These are phyloP conservation scores for Penicillium sp. DNA, from an alignment of 2,329 filamentous ascomycete genomes.

Conservation along the genomic window DNA sequence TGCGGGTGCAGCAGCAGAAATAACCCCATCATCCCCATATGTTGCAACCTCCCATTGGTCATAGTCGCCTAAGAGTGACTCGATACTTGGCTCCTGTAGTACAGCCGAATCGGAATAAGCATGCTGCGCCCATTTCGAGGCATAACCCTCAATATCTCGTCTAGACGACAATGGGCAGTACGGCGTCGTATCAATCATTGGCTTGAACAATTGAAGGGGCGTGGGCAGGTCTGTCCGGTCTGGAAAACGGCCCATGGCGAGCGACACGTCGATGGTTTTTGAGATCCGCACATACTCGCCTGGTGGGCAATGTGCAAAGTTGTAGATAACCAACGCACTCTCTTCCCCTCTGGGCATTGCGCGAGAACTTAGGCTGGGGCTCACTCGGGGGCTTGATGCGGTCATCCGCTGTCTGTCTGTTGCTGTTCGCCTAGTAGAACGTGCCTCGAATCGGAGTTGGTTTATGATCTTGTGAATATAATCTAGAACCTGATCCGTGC, in stretches of 20 bases:
- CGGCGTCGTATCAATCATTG: background rate
- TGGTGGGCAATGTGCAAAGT: background rate
- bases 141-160: background rate
- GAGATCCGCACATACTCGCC: background rate
- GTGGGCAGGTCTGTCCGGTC: background rate
- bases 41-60: no score
- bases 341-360: background rate
- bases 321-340: background rate
- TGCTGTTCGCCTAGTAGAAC: background rate
- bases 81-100: no score
- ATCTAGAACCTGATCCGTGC: background rate
- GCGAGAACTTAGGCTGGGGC: no score
- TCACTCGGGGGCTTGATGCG: background rate
- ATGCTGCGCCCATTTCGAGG: background rate
- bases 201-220: background rate
- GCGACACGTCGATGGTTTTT: background rate
- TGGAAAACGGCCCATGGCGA: background rate
- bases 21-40: no score
- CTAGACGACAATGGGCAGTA: background rate
- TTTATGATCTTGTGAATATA: background rate
- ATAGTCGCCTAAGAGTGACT: background rate
- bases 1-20: no score
- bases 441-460: background rate
- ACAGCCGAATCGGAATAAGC: background rate
- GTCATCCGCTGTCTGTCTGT: background rate